A percentile compares a stretch with the other conserved stretches of the same genome.
These are phyloP conservation scores for Ophiostoma australiae DNA, from an alignment of 2,329 filamentous ascomycete species.

Conservation along the genomic window DNA sequence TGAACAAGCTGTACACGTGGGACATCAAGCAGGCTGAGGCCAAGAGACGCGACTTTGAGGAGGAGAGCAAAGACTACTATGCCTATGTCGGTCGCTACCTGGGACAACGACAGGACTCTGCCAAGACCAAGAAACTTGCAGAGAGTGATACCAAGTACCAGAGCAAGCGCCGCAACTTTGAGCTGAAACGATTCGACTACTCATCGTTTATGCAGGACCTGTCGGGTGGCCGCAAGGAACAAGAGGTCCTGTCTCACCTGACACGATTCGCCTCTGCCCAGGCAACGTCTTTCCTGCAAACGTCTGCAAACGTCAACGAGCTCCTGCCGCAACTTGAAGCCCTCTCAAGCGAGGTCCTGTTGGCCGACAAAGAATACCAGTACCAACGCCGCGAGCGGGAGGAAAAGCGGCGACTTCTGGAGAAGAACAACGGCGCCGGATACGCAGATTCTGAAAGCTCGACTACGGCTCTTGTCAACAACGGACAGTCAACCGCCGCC, in stretches of 20 bases:
- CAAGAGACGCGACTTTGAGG: slow-evolving; percentile 97
- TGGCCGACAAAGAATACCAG: slow-evolving; percentile 94
- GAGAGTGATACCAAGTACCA: slow-evolving; percentile 97
- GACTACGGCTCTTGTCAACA: slow-evolving; percentile 1
- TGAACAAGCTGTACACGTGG: slow-evolving; percentile 83
- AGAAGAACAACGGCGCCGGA: slow-evolving; percentile 65
- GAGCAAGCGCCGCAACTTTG: slow-evolving; percentile 86
- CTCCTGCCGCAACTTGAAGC: slow-evolving; percentile 88
- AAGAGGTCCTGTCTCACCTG: slow-evolving; percentile 89
- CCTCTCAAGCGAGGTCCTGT: slow-evolving; percentile 78
- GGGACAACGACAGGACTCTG: slow-evolving; percentile 89
- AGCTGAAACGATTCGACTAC: slow-evolving; percentile 96
- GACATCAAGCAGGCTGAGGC: slow-evolving; percentile 97
- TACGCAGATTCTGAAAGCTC: slow-evolving; percentile 45
- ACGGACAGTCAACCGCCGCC: slow-evolving; percentile 31
- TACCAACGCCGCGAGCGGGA: slow-evolving; percentile 92
- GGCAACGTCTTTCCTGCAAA: slow-evolving; percentile 72
- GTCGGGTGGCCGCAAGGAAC: slow-evolving; percentile 97
- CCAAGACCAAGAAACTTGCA: slow-evolving; percentile 94
- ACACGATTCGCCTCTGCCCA: slow-evolving; percentile 92
- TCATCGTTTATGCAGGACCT: slow-evolving; percentile 98
- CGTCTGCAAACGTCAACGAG: slow-evolving; percentile 80
- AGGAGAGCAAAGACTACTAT: slow-evolving; percentile 98
- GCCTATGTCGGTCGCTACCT: slow-evolving; percentile 90
- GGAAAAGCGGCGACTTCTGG: slow-evolving; percentile 82